Evolutionary conservation across 306 rosid species (phyloP), one percentile per base, ranked within the genome.

Genomic region (Vigna nakashimae): DNA sequence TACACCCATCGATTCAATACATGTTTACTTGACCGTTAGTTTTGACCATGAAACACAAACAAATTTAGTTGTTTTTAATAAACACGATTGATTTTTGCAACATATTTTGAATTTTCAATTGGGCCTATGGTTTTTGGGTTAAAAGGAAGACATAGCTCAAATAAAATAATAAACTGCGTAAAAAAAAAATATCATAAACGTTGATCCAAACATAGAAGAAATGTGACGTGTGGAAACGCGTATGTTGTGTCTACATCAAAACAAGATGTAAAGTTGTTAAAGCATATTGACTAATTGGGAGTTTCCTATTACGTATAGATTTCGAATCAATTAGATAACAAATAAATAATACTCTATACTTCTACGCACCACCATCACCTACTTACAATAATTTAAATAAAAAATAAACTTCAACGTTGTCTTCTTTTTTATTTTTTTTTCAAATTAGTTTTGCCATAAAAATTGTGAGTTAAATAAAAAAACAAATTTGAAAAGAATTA

Each of bases 151-250:
- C 26, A 1, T 8, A 52, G 58, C 58, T 9, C 12, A 52, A 52
- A 36, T 36, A 36, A 34, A 34, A 26, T 26, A 56, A 1, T 1
- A 62, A 3, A 14, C 1, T n/a, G 0, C 15, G 4, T 34, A 15
- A 34, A 64, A 43, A 30, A 28, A 28, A 36, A n/a, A 8, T 6
- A 8, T 6, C 32, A 9, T 15, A 14, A 14, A 38, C 34, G 32
- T 65, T 17, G 1, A 10, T 15, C 40, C 10, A 18, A 40, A 40
- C 20, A 18, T 16, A 1, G 6, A 7, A 63, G 18, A 42, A 20
- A 30, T 30, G 34, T 30, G 71, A 63, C 45, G 51, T 63, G 63
- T 38, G 73, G 18, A 76, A 65, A 52, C 57, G 73, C 65, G 74
- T 76, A 51, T 65, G 69, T 59, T 60, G 43, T 4, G 20, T 60